Percentiles rank a stretch among this genome's conserved stretches.
Conservation (phyloP, 1,139 yeast species). For the Suhomyces panamericanus region DNA sequence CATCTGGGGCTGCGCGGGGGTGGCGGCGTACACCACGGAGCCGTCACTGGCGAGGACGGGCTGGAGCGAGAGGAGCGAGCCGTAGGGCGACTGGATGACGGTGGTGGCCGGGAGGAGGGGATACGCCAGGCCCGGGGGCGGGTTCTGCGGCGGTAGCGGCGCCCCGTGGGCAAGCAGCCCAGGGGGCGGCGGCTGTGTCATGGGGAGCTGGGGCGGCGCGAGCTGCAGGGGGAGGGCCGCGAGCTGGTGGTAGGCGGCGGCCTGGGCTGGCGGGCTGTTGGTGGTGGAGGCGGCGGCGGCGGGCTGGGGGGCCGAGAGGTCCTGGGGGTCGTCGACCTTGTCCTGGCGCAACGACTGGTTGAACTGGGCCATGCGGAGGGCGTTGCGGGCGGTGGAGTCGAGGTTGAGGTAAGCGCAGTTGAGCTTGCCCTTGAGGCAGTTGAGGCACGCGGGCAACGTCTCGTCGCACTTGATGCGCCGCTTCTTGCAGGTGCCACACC, state of each 20-base stretch:
- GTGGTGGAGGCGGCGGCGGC: constrained; percentile 6
- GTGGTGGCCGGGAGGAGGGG: constrained; percentile 18
- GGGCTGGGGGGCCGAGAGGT: not conserved
- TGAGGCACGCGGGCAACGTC: constrained; percentile 58
- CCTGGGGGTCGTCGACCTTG: constrained; percentile 17
- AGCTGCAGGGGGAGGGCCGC: constrained; percentile 8
- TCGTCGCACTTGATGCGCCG: constrained; percentile 71
- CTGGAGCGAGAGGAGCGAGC: constrained; percentile 38
- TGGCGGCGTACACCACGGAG: constrained; percentile 19
- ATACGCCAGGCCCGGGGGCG: constrained; percentile 12
- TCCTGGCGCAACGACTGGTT: constrained; percentile 45
- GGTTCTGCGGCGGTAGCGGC: constrained; percentile 10
- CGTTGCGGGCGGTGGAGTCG: constrained; percentile 51
- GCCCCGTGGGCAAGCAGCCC: constrained; percentile 7
- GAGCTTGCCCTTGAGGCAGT: constrained; percentile 59
- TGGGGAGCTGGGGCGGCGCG: constrained; percentile 4
- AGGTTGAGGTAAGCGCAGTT: constrained; percentile 55
- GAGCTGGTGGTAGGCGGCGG: constrained; percentile 4
- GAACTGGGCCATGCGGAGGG: constrained; percentile 52
- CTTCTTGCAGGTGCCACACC: constrained; percentile 67
- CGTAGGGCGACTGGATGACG: constrained; percentile 36
- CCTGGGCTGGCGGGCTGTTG: constrained; percentile 9
- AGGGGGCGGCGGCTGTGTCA: constrained; percentile 10
- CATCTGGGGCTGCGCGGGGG: constrained; percentile 13
- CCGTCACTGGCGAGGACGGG: constrained; percentile 26